Conservation (phyloP, 352 stramenopile species). For the Pythium grandisporangium region DNA sequence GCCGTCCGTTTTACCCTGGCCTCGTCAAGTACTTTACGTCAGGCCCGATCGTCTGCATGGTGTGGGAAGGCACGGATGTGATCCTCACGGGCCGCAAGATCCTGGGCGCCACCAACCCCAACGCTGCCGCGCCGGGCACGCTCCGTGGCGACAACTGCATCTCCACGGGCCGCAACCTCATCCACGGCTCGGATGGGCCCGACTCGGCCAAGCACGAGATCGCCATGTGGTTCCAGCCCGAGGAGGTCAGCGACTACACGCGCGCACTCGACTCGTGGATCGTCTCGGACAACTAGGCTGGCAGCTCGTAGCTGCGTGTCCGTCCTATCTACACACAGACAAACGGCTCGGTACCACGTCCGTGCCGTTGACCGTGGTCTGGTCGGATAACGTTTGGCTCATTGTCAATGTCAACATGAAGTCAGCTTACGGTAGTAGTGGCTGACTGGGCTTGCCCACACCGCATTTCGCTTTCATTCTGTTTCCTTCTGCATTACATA, state of each 20-base stretch:
- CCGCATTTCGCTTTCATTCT: too few species aligned
- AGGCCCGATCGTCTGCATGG: slow-evolving; percentile 95
- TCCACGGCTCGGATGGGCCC: slow-evolving; percentile 89
- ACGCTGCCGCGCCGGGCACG: slow-evolving; percentile 88
- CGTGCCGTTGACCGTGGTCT: too few species aligned
- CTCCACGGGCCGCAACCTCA: slow-evolving; percentile 87
- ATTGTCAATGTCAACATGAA: too few species aligned
- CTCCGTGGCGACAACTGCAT: slow-evolving; percentile 94
- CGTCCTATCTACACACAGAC: too few species aligned
- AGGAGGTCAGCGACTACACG: slow-evolving; percentile 89
- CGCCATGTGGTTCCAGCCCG: slow-evolving; percentile 89
- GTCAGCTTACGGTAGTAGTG: too few species aligned
- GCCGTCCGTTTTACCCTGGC: slow-evolving; percentile 89
- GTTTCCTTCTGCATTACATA: too few species aligned
- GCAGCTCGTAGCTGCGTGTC: too few species aligned
- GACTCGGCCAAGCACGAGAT: slow-evolving; percentile 92
- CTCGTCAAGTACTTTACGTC: slow-evolving; percentile 90
- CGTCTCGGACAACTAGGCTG: slow-evolving; percentile 85
- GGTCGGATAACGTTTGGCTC: too few species aligned
- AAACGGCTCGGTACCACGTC: too few species aligned
- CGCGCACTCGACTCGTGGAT: slow-evolving; percentile 83
- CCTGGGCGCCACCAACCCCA: slow-evolving; percentile 92
- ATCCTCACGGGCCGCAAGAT: slow-evolving; percentile 94
- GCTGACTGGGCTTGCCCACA: too few species aligned
- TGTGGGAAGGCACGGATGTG: slow-evolving; percentile 90